Percentiles rank a stretch among this genome's conserved stretches.
Evolutionary conservation across 352 stramenopile genomes (phyloP).

Genomic region (Albugo laibachii): DNA sequence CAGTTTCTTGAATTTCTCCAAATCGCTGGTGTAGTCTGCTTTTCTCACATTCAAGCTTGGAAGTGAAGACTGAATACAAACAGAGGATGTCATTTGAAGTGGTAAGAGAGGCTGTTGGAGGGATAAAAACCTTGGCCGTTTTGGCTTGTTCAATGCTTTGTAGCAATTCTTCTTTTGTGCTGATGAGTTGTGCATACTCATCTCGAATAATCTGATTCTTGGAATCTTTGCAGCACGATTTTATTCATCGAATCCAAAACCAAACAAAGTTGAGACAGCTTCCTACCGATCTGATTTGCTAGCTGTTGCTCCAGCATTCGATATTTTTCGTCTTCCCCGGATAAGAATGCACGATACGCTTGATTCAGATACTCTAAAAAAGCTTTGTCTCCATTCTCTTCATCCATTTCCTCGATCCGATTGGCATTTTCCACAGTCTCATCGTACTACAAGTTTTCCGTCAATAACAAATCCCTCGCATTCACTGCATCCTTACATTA

Average conservation of each 20-base stretch:
- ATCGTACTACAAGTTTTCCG: slow-evolving; percentile 42
- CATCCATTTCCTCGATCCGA: slow-evolving; percentile 33
- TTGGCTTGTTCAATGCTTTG: slow-evolving; percentile 48
- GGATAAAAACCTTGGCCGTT: slow-evolving; percentile 24
- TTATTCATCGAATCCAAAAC: neutral
- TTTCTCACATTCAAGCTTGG: slow-evolving; percentile 70
- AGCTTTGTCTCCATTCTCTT: slow-evolving; percentile 63
- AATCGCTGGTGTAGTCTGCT: slow-evolving; percentile 68
- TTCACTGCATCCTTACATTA: slow-evolving; percentile 18
- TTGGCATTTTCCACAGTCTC: slow-evolving; percentile 43
- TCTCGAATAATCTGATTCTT: slow-evolving; percentile 30
- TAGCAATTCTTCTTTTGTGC: slow-evolving; percentile 31
- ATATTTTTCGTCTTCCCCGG: slow-evolving; percentile 82
- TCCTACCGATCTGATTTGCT: slow-evolving; percentile 6
- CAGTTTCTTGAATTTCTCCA: slow-evolving; percentile 84
- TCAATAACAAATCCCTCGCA: slow-evolving; percentile 2
- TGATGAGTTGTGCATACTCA: slow-evolving; percentile 27
- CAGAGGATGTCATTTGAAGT: neutral
- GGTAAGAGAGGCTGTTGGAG: neutral
- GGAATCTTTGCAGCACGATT: slow-evolving; percentile 13
- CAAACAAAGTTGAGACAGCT: slow-evolving; percentile 8
- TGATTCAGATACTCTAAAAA: slow-evolving; percentile 91
- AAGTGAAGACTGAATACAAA: slow-evolving; percentile 22
- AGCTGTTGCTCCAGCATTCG: slow-evolving; percentile 63
- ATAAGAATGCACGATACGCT: slow-evolving; percentile 87